phyloP scores from a whole-genome alignment of 108 stramenopile genomes.

The Nitzschia sp. region DNA sequence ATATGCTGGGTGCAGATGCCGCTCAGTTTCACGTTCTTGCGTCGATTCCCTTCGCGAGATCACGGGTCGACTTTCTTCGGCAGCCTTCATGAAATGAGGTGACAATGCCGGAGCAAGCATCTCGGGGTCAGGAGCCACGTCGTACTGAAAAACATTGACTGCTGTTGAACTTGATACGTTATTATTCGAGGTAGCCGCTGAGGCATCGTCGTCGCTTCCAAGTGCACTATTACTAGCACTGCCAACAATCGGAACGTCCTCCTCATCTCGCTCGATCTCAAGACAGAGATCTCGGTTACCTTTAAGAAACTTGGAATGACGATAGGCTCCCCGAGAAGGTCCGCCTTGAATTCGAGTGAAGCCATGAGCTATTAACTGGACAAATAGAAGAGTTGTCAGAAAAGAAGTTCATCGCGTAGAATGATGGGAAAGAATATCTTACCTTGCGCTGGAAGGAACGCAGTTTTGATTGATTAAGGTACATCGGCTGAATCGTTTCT shows the following conservation, averaged over 20 bases:
- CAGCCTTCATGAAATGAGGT: neutral
- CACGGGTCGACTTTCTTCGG: neutral
- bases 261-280: neutral
- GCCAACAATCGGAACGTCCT: neutral
- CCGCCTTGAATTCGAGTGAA: conserved; percentile 10
- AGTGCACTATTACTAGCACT: neutral
- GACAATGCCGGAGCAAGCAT: neutral
- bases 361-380: neutral
- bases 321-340: neutral
- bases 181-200: neutral
- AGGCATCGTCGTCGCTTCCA: neutral
- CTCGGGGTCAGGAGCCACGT: too few species aligned
- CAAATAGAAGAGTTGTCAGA: neutral
- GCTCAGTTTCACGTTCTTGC: too few species aligned
- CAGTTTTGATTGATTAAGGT: conserved; percentile 46
- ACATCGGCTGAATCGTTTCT: conserved; percentile 38
- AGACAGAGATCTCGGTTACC: neutral
- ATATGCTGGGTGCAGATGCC: too few species aligned
- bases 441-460: conserved; percentile 14
- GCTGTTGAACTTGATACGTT: too few species aligned
- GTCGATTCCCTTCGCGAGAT: neutral
- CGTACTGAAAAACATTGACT: too few species aligned
- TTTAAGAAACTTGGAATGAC: neutral
- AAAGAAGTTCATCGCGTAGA: too few species aligned
- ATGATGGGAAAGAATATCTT: neutral